Percentiles rank a stretch among this genome's conserved stretches.
These are phyloP conservation scores for sweet orange (Citrus sinensis) DNA, from an alignment of 345 rosid species.

Conservation along the genomic window DVS_A1.0 CM039169.1:26012501-26013000, in stretches of 20 bases:
- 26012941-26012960: constrained; percentile 1
- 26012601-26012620: background rate
- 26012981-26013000: background rate
- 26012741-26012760: constrained; percentile 90
- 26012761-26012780: constrained; percentile 32
- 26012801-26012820: background rate
- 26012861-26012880: constrained; percentile 42
- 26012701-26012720: constrained; percentile 86
- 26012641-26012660: constrained; percentile 3
- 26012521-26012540: background rate
- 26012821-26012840: background rate
- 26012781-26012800: constrained; percentile 6
- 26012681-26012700: constrained; percentile 97
- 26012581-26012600: no score
- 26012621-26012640: background rate
- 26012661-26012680: constrained; percentile 98
- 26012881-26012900: constrained; percentile 82
- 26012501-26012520: background rate
- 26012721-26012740: constrained; percentile 88
- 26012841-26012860: background rate
- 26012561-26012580: background rate
- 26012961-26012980: background rate
- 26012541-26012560: no score
- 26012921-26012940: constrained; percentile 56
- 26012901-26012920: constrained; percentile 90